phyloP scores from a whole-genome alignment of 345 rosid species.

The Toxicodendron radicans region DNA sequence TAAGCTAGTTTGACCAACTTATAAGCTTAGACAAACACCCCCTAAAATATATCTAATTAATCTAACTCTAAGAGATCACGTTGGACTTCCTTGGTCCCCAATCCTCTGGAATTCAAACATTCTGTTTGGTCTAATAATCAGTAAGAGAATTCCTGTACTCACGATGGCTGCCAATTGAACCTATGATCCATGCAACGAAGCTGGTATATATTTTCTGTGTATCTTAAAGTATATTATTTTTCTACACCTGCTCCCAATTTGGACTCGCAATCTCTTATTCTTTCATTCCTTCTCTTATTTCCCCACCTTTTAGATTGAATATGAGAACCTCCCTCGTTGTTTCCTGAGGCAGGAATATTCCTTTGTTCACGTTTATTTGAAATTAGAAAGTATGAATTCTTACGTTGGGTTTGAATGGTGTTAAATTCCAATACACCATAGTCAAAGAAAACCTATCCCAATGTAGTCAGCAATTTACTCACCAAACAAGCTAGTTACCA shows the following conservation, averaged over 20 bases:
- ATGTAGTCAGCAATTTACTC: background rate
- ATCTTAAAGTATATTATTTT: background rate
- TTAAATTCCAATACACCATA: background rate
- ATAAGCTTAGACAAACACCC: no score
- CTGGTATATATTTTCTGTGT: background rate
- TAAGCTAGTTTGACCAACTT: no score
- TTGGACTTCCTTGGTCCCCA: no score
- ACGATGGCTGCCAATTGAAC: no score
- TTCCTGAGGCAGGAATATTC: constrained; percentile 17
- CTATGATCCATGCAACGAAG: no score
- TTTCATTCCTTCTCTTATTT: background rate
- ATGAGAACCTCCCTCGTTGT: constrained; percentile 30
- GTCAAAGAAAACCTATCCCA: constrained; percentile 21
- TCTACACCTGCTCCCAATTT: background rate
- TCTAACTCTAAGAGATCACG: no score
- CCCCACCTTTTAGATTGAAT: background rate
- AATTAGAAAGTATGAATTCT: background rate
- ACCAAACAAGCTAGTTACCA: background rate
- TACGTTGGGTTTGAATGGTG: constrained; percentile 2
- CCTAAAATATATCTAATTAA: no score
- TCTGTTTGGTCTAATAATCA: no score
- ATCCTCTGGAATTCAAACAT: no score
- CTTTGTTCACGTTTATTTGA: background rate
- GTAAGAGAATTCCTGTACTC: no score
- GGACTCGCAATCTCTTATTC: constrained; percentile 23